These are phyloP conservation scores for Diplocarpon mali DNA, from an alignment of 2,329 filamentous ascomycete species.

Conservation along the genomic window DNA sequence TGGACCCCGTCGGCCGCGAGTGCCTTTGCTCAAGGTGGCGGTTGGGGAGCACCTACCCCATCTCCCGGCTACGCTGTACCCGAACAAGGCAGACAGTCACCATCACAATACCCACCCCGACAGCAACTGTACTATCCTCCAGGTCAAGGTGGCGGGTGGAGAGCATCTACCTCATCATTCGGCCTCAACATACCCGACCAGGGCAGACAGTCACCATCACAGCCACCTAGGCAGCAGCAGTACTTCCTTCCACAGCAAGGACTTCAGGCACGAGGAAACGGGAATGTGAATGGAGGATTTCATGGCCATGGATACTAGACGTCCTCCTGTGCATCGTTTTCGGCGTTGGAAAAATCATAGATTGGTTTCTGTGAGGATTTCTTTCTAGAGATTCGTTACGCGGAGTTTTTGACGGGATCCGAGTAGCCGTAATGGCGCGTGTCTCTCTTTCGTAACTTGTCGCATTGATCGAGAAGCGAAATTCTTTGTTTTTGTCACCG, in stretches of 20 bases:
- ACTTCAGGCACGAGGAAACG: constrained; percentile 10
- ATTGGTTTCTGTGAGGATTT: neutral
- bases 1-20: constrained; percentile 25
- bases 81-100: constrained; percentile 12
- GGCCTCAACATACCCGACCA: no score
- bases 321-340: neutral
- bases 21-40: constrained; percentile 28
- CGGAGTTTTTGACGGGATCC: neutral
- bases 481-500: neutral
- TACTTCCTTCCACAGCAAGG: constrained; percentile 11
- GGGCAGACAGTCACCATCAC: constrained; percentile 12
- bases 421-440: neutral
- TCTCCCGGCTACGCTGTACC: constrained; percentile 7
- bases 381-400: neutral
- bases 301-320: constrained; percentile 11
- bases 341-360: neutral
- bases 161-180: no score
- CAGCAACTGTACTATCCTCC: constrained; percentile 10
- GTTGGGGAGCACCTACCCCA: constrained; percentile 24
- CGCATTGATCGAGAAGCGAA: neutral
- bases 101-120: constrained; percentile 13
- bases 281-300: constrained; percentile 8
- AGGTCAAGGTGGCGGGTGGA: no score
- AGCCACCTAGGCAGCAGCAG: constrained; percentile 13
- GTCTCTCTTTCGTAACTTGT: neutral